A percentile compares a stretch with the other conserved stretches of the same genome.
These are phyloP conservation scores for Penicillium goetzii DNA, from an alignment of 495 filamentous ascomycete genomes.

Conservation along the genomic window DNA sequence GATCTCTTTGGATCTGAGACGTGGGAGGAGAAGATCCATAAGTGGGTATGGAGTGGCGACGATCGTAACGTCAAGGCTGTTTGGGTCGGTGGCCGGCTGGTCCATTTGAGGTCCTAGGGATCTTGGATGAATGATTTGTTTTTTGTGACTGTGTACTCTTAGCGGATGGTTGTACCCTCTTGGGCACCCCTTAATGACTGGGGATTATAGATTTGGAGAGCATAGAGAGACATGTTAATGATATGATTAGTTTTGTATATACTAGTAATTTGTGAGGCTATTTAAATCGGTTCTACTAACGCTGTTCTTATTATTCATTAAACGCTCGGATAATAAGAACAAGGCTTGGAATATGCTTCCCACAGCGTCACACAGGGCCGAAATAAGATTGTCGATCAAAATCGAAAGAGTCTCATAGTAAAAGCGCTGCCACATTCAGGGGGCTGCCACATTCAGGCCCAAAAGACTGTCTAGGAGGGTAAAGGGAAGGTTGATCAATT, in stretches of 20 bases:
- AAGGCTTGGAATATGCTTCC: no score
- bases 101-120: conserved; percentile 51
- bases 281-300: not conserved
- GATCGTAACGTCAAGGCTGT: conserved; percentile 81
- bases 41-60: conserved; percentile 91
- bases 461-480: no score
- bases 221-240: conserved; percentile 1
- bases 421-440: no score
- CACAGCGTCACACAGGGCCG: no score
- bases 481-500: no score
- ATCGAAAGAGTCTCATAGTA: not conserved
- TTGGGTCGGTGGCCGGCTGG: conserved; percentile 71
- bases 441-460: no score
- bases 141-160: conserved; percentile 7
- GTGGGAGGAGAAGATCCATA: conserved; percentile 79
- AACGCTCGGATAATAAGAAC: no score
- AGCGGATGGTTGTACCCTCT: conserved; percentile 7
- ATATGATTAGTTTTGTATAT: not conserved
- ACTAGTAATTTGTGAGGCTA: not conserved
- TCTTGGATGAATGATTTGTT: not conserved
- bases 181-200: conserved; percentile 4
- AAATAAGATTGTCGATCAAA: no score
- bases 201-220: conserved; percentile 7
- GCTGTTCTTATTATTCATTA: no score
- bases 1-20: conserved; percentile 86